Evolutionary conservation across 1,284 basidiomycete genomes (phyloP).

Genomic region (Vanrija sp.): DNA sequence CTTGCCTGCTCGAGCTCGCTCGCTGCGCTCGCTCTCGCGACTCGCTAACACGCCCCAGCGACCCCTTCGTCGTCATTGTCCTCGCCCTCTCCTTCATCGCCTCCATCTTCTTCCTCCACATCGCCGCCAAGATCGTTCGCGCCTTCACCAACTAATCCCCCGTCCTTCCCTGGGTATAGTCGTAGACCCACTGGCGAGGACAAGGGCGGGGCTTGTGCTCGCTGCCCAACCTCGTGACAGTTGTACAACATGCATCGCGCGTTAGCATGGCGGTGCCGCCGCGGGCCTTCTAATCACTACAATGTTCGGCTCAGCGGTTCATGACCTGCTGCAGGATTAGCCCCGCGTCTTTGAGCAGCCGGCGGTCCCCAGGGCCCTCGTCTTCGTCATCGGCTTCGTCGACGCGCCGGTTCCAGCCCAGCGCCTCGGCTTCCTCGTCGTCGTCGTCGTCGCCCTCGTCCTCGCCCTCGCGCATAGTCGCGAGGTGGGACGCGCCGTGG

Average conservation of each 20-base stretch:
- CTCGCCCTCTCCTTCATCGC: slow-evolving; percentile 97
- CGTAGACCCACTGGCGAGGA: not conserved
- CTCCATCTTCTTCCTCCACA: slow-evolving; percentile 98
- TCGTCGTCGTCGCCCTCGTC: slow-evolving; percentile 17
- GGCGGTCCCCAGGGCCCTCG: slow-evolving; percentile 22
- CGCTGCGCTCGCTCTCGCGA: too few species aligned
- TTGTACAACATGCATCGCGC: slow-evolving; percentile 11
- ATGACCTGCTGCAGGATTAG: slow-evolving; percentile 45
- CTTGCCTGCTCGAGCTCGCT: too few species aligned
- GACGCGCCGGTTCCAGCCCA: slow-evolving; percentile 17
- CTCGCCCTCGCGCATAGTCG: slow-evolving; percentile 12
- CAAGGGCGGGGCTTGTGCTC: not conserved
- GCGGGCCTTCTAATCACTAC: too few species aligned
- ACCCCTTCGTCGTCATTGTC: slow-evolving; percentile 96
- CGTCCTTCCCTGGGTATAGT: not conserved
- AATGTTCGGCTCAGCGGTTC: slow-evolving; percentile 27
- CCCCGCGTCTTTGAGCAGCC: slow-evolving; percentile 38
- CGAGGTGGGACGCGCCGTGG: slow-evolving; percentile 1
- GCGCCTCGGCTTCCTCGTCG: slow-evolving; percentile 17
- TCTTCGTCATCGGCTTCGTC: slow-evolving; percentile 13
- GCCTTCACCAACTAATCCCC: slow-evolving; percentile 71
- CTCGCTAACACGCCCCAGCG: slow-evolving; percentile 57
- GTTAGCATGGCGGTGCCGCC: not conserved
- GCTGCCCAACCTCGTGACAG: not conserved
- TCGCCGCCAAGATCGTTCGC: slow-evolving; percentile 90